Conservation (phyloP, 1,284 basidiomycete genomes). For the Schizopora paradoxa region DNA sequence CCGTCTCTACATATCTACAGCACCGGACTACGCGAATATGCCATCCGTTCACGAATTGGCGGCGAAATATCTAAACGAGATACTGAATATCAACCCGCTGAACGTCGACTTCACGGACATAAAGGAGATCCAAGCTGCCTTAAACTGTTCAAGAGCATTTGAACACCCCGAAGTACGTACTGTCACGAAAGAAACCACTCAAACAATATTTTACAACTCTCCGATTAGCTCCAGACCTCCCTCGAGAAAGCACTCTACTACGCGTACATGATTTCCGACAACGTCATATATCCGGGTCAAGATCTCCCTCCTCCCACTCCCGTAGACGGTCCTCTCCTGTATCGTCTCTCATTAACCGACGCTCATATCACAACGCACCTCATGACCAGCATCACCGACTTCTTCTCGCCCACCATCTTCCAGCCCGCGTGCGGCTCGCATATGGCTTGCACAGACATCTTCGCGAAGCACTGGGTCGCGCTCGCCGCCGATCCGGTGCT, state of each 20-base stretch:
- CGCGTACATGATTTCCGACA: constrained; percentile 9
- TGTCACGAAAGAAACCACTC: background rate
- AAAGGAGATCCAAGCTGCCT: constrained; percentile 13
- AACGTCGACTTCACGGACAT: constrained; percentile 24
- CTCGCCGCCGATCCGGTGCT: constrained; percentile 61
- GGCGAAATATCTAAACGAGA: constrained; percentile 33
- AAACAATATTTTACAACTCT: background rate
- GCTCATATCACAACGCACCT: constrained; percentile 35
- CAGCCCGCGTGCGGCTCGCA: constrained; percentile 61
- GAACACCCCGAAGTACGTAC: background rate
- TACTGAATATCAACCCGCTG: constrained; percentile 36
- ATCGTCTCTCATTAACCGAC: constrained; percentile 22
- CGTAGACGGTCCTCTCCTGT: background rate
- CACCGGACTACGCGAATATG: constrained; percentile 49
- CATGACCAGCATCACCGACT: constrained; percentile 47
- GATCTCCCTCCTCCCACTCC: too few relatives aligned
- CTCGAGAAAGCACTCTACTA: constrained; percentile 14
- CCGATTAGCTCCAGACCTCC: constrained; percentile 10
- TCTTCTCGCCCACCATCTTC: constrained; percentile 68
- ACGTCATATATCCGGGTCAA: background rate
- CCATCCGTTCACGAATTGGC: constrained; percentile 44
- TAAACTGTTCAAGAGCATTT: background rate
- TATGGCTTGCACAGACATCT: constrained; percentile 64
- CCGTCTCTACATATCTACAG: constrained; percentile 49
- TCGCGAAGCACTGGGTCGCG: constrained; percentile 66